phyloP scores from a whole-genome alignment of 192 early-diverging fungal genomes.

The Backusella australiensis region DNA sequence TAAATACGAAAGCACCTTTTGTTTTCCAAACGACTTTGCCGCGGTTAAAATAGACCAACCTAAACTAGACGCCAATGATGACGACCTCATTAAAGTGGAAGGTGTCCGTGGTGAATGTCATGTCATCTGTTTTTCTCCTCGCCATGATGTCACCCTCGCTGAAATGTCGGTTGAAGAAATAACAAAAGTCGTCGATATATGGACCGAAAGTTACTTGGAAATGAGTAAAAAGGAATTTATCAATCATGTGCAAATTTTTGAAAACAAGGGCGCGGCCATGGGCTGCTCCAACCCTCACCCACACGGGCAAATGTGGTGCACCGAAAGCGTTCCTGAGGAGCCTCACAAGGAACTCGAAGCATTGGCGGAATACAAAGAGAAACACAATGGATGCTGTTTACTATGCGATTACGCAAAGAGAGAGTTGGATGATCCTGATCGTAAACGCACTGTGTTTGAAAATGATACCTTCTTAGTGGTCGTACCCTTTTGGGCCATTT shows the following conservation, averaged over 20 bases:
- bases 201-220: slow-evolving; percentile 65
- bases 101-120: slow-evolving; percentile 75
- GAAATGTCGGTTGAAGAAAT: slow-evolving; percentile 77
- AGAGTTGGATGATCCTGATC: slow-evolving; percentile 42
- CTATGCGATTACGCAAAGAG: slow-evolving; percentile 79
- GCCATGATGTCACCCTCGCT: slow-evolving; percentile 86
- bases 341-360: slow-evolving; percentile 67
- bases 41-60: slow-evolving; percentile 73
- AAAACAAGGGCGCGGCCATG: slow-evolving; percentile 97
- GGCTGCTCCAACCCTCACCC: slow-evolving; percentile 98
- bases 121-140: slow-evolving; percentile 93
- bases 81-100: slow-evolving; percentile 52
- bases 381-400: slow-evolving; percentile 60
- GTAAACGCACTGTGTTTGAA: slow-evolving; percentile 61
- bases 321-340: slow-evolving; percentile 81
- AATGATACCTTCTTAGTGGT: slow-evolving; percentile 80
- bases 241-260: slow-evolving; percentile 91
- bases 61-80: slow-evolving; percentile 18
- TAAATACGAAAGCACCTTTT: slow-evolving; percentile 72
- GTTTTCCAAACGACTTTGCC: slow-evolving; percentile 94
- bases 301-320: slow-evolving; percentile 94
- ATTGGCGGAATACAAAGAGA: slow-evolving; percentile 58
- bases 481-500: slow-evolving; percentile 96
- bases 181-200: slow-evolving; percentile 61
- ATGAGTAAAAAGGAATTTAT: slow-evolving; percentile 54